These are phyloP conservation scores for Vitis riparia DNA, from an alignment of 164 flowering plant genomes.

Conservation along the genomic window DNA sequence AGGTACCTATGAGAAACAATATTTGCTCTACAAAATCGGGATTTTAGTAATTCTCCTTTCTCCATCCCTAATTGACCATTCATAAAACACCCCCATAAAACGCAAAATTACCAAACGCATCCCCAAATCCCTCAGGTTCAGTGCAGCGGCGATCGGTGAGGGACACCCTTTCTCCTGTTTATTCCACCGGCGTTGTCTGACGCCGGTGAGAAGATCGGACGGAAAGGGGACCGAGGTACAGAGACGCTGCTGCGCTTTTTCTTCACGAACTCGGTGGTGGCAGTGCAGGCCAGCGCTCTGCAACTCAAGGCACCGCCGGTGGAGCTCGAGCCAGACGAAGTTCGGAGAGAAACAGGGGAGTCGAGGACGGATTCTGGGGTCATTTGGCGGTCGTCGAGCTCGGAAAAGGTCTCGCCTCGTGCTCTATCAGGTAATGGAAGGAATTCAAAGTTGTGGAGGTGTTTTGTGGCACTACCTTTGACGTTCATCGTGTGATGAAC, in stretches of 20 bases:
- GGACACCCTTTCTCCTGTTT: slow-evolving; percentile 21
- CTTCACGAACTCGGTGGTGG: slow-evolving; percentile 13
- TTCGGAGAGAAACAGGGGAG: slow-evolving; percentile 2
- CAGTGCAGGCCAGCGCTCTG: slow-evolving; percentile 3
- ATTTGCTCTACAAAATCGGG: background rate
- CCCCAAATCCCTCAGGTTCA: background rate
- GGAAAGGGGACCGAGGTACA: slow-evolving; percentile 1
- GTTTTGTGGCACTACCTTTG: background rate
- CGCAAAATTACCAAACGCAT: background rate
- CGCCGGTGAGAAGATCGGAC: slow-evolving; percentile 2
- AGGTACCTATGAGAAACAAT: background rate
- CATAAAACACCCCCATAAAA: background rate
- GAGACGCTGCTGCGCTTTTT: slow-evolving; percentile 16
- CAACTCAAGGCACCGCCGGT: slow-evolving; percentile 8
- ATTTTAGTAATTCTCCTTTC: background rate
- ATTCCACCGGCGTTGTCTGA: background rate
- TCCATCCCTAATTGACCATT: background rate
- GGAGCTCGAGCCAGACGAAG: slow-evolving; percentile 11
- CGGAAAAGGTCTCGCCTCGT: background rate
- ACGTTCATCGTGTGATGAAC: slow-evolving; percentile 1
- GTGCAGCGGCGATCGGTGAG: slow-evolving; percentile 21
- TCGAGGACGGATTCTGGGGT: slow-evolving; percentile 14
- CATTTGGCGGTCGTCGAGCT: slow-evolving; percentile 1
- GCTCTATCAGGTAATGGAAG: background rate
- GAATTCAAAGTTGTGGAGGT: slow-evolving; percentile 1